A percentile compares a stretch with the other conserved stretches of the same genome.
Conservation (phyloP, 257 asterid species). For the Ilex aquifolium region DNA sequence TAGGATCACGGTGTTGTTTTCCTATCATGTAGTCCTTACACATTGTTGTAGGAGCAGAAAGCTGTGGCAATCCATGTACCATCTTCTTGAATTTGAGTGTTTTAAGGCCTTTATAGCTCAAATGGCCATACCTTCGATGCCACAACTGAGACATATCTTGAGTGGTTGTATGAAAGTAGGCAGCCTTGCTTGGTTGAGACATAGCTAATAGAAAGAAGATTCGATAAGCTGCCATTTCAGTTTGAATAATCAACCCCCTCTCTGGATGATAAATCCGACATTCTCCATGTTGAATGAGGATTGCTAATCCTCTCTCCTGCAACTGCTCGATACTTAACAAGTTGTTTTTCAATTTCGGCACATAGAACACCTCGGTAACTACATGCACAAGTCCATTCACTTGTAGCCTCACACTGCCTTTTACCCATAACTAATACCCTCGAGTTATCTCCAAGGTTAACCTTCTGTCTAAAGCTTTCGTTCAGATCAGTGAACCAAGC, state of each 20-base stretch:
- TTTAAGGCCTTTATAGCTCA: neutral
- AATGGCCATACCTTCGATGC: neutral
- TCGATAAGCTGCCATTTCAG: neutral
- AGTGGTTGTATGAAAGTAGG: neutral
- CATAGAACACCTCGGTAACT: neutral
- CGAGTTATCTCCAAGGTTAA: no score
- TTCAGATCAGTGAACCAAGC: neutral
- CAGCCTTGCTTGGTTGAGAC: neutral
- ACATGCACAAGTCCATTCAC: neutral
- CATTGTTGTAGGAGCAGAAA: neutral
- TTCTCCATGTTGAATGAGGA: neutral
- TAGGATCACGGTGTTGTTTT: neutral
- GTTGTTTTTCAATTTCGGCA: no score
- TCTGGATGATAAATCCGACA: neutral
- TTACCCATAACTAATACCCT: no score
- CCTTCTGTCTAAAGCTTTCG: neutral
- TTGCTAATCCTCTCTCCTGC: neutral
- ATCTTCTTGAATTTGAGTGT: neutral
- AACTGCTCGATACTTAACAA: neutral
- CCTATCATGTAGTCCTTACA: neutral
- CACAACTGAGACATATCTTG: neutral
- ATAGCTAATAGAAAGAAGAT: neutral
- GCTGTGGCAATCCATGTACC: neutral
- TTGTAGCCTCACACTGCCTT: no score
- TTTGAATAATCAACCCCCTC: neutral